Percentiles rank a stretch among this genome's conserved stretches.
Evolutionary conservation across 2,329 filamentous ascomycete genomes (phyloP).

Genomic region (Pseudogymnoascus sp.): DNA sequence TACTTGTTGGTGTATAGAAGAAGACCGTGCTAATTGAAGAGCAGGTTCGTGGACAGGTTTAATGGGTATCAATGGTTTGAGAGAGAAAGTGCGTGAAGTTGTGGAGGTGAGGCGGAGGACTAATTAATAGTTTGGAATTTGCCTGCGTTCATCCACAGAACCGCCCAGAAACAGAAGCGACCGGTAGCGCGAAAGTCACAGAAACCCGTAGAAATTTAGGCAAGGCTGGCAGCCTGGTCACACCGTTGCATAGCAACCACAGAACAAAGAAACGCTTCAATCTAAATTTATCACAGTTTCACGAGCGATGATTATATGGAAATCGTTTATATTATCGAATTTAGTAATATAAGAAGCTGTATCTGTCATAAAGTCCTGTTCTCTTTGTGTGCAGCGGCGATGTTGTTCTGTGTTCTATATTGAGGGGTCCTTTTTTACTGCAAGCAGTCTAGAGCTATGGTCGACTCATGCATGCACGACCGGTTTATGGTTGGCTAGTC

Average conservation of each 20-base stretch:
- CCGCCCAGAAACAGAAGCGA: constrained; percentile 9
- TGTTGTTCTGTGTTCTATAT: not conserved
- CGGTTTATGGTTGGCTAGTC: not conserved
- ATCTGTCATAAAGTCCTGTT: not conserved
- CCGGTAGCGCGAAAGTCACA: constrained; percentile 9
- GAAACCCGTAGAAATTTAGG: constrained; percentile 9
- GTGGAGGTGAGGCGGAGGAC: constrained; percentile 7
- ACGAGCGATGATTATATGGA: not conserved
- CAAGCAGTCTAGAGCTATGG: not conserved
- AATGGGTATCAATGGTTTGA: constrained; percentile 9
- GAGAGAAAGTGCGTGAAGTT: constrained; percentile 6
- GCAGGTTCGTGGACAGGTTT: constrained; percentile 1
- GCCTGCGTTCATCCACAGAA: constrained; percentile 5
- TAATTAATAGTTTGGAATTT: constrained; percentile 10
- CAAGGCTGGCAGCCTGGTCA: constrained; percentile 6
- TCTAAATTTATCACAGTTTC: not conserved
- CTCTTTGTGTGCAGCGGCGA: not conserved
- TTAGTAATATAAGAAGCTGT: not conserved
- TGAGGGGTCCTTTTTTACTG: not conserved
- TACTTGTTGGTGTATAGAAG: not conserved
- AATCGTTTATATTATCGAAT: not conserved
- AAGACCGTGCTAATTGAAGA: constrained; percentile 8
- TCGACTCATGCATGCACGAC: not conserved
- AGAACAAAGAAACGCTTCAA: not conserved
- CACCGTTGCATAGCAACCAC: constrained; percentile 8